Base-by-base conservation (phyloP, 2,329 filamentous ascomycete genomes). In the Pseudogymnoascus sp. region DNA sequence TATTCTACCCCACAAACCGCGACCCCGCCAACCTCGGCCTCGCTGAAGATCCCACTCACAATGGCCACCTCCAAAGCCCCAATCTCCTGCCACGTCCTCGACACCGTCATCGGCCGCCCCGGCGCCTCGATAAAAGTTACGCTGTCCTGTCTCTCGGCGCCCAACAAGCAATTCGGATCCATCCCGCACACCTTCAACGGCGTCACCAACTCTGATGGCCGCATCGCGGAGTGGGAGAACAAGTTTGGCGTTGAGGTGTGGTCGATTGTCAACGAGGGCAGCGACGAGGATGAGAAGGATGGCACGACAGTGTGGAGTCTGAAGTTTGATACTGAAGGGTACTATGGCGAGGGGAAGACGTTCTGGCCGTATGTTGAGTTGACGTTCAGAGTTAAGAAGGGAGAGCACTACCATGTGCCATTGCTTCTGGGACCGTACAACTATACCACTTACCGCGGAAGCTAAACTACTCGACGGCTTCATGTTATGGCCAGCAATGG, bases 41-140 rank as follows among this genome's bases (percentile, higher is more conserved):
- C 42, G 9, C 12, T n/a, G 42, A 48, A 33, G 52, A 58, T 37
- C 29, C n/a, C 29, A 35, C 35, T 35, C 52, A 36, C 52, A 33
- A 58, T 58, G 52, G 52, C 62, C 10, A 55, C 64, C 40, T 15
- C 65, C 6, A 63, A 62, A 62, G 84, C 86, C 71, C 84, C 84
- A 71, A 93, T 94, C 71, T 93, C 90, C 74, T 93, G 89, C 79
- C 90, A 94, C 79, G 84, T 92, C 74, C 89, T 94, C 73, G 89
- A 94, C 79, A 93, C 89, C 9, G 83, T 85, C n/a, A 77, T 82
- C 64, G 90, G 90, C 70, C 81, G 81, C 62, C 90, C 90, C 21
- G 90, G 84, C 13, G 75, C 80, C 62, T 78, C 79, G 65, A 83
- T 94, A 69, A 80, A 80, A 66, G 88, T 92, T 62, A 84, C 68